Evolutionary conservation across 2,329 filamentous ascomycete species (phyloP).

Genomic region (Macrophomina phaseolina): DNA sequence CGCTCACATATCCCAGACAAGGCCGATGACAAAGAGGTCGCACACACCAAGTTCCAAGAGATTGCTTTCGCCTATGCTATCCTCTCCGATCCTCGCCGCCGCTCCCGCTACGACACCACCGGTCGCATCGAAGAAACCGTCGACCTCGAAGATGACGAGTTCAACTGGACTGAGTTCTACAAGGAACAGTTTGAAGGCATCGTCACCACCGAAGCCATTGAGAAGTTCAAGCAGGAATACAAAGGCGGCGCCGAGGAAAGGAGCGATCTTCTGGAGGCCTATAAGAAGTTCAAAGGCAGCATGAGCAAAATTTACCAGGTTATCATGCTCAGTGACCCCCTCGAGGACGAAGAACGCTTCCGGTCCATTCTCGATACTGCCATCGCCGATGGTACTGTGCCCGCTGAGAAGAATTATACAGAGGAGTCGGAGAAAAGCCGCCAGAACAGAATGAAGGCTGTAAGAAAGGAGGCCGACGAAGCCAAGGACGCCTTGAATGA

Average conservation of each 20-base stretch:
- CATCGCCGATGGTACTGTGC: slow-evolving; percentile 71
- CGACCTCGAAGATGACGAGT: slow-evolving; percentile 69
- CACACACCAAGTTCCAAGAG: slow-evolving; percentile 83
- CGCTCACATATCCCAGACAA: slow-evolving; percentile 46
- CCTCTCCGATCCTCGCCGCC: slow-evolving; percentile 77
- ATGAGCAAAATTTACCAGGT: slow-evolving; percentile 78
- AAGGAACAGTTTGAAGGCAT: slow-evolving; percentile 79
- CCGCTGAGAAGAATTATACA: slow-evolving; percentile 70
- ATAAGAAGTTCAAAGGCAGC: slow-evolving; percentile 73
- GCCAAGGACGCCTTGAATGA: slow-evolving; percentile 49
- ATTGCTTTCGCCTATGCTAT: slow-evolving; percentile 94
- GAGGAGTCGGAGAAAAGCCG: slow-evolving; percentile 63
- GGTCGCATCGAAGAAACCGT: slow-evolving; percentile 87
- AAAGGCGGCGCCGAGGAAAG: slow-evolving; percentile 86
- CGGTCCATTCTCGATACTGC: slow-evolving; percentile 79
- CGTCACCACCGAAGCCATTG: slow-evolving; percentile 75
- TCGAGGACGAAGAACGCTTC: slow-evolving; percentile 87
- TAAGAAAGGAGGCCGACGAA: slow-evolving; percentile 71
- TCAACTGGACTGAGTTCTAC: slow-evolving; percentile 92
- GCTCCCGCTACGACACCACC: slow-evolving; percentile 80
- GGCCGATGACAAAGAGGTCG: slow-evolving; percentile 69
- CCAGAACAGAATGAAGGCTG: slow-evolving; percentile 64
- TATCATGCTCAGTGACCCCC: slow-evolving; percentile 84
- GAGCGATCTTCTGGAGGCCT: slow-evolving; percentile 76
- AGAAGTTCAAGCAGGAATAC: slow-evolving; percentile 77